phyloP scores from a whole-genome alignment of 257 asterid genomes.

The Plantago elongata region DNA sequence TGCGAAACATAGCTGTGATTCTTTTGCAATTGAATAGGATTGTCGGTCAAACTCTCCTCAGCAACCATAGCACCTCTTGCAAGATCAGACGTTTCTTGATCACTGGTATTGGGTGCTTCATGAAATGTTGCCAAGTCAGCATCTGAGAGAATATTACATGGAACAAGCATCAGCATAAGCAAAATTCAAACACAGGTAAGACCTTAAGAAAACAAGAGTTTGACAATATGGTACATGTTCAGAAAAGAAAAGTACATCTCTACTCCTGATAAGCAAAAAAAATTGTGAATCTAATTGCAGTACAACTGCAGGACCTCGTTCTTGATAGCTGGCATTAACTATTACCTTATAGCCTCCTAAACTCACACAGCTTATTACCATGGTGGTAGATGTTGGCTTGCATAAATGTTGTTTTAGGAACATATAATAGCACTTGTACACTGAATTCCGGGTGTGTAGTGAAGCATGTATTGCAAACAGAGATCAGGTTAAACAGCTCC shows the following conservation, averaged over 20 bases:
- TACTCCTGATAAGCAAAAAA: conserved; percentile 3
- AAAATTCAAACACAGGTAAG: conserved; percentile 8
- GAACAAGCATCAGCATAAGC: conserved; percentile 20
- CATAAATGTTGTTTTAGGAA: too few relatives aligned
- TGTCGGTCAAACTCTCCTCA: conserved; percentile 34
- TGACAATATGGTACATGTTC: not conserved
- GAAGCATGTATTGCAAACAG: too few relatives aligned
- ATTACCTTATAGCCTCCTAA: not conserved
- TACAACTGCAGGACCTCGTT: not conserved
- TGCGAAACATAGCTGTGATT: conserved; percentile 68
- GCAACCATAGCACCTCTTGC: conserved; percentile 25
- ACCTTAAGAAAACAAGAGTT: not conserved
- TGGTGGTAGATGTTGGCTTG: too few relatives aligned
- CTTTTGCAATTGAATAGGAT: conserved; percentile 32
- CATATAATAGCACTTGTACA: too few relatives aligned
- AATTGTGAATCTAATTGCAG: not conserved
- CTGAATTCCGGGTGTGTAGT: too few relatives aligned
- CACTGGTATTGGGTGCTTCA: conserved; percentile 25
- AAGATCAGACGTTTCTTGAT: conserved; percentile 31
- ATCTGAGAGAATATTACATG: conserved; percentile 29
- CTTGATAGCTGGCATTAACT: not conserved
- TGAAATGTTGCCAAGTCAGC: conserved; percentile 26
- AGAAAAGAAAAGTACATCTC: conserved; percentile 8
- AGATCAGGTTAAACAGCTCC: too few relatives aligned
- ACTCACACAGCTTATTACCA: too few relatives aligned